Evolutionary conservation across 1,284 basidiomycete genomes (phyloP).

Genomic region (Pseudozyma thailandica): DNA sequence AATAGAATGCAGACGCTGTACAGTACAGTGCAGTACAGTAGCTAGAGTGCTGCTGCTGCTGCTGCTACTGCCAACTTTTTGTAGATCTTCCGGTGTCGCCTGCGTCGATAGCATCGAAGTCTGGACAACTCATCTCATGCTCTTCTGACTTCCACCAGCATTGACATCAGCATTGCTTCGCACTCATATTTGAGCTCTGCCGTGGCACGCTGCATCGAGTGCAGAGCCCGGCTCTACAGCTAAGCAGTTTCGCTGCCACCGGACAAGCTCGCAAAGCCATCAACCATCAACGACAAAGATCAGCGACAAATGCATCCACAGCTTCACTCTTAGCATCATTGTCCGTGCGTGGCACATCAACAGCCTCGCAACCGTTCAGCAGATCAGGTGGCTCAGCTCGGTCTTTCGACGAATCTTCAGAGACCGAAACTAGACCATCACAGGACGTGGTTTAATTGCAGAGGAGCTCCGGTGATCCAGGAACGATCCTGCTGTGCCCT

Average conservation of each 20-base stretch:
- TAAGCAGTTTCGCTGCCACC: background rate
- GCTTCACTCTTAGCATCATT: slow-evolving; percentile 13
- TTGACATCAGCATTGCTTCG: background rate
- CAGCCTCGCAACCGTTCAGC: background rate
- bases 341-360: slow-evolving; percentile 15
- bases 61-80: background rate
- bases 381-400: background rate
- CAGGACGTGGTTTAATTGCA: too few species aligned
- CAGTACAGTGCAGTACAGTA: too few species aligned
- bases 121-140: background rate
- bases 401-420: too few species aligned
- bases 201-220: background rate
- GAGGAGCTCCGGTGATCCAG: too few species aligned
- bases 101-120: background rate
- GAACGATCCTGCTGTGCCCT: background rate
- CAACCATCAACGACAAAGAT: background rate
- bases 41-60: slow-evolving; percentile 1
- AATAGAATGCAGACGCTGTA: too few species aligned
- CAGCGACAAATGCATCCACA: slow-evolving; percentile 24
- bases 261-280: background rate
- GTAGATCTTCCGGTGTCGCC: slow-evolving; percentile 15
- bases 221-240: background rate
- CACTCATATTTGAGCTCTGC: background rate
- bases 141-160: slow-evolving; percentile 2
- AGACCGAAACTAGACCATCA: too few species aligned